These are phyloP conservation scores for Diaporthe humulicola DNA, from an alignment of 2,329 filamentous ascomycete species.

Conservation along the genomic window DNA sequence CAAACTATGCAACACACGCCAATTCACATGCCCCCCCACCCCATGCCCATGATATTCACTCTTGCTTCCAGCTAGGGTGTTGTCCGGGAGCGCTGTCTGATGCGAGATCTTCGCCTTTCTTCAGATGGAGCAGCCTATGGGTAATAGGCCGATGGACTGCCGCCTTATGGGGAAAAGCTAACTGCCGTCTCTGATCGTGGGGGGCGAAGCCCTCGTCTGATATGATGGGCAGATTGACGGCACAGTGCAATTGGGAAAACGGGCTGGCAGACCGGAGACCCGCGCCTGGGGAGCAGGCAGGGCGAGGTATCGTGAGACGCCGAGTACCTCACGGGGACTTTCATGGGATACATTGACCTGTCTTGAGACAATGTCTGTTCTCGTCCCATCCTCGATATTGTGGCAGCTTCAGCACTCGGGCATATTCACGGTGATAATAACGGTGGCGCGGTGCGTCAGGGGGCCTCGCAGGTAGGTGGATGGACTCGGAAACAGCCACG, in stretches of 20 bases:
- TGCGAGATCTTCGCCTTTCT: background rate
- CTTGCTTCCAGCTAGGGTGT: background rate
- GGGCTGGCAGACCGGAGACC: conserved; percentile 8
- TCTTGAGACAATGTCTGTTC: conserved; percentile 21
- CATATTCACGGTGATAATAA: background rate
- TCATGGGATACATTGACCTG: conserved; percentile 1
- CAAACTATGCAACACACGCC: background rate
- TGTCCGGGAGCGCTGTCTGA: background rate
- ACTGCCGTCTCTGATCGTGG: background rate
- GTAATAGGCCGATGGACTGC: background rate
- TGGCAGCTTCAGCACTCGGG: conserved; percentile 2
- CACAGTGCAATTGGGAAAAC: background rate
- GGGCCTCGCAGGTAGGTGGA: conserved; percentile 9
- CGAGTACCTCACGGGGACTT: background rate
- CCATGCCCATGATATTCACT: background rate
- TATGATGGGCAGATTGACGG: background rate
- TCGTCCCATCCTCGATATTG: conserved; percentile 15
- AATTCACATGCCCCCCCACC: background rate
- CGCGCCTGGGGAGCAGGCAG: no score
- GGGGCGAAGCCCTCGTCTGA: background rate
- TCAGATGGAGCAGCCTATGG: background rate
- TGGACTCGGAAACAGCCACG: conserved; percentile 15
- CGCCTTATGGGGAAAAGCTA: background rate
- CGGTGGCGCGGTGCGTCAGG: conserved; percentile 23
- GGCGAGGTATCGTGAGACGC: conserved; percentile 2